Evolutionary conservation across 2,329 filamentous ascomycete species (phyloP).

Genomic region (Ophioceras dolichostomum): DNA sequence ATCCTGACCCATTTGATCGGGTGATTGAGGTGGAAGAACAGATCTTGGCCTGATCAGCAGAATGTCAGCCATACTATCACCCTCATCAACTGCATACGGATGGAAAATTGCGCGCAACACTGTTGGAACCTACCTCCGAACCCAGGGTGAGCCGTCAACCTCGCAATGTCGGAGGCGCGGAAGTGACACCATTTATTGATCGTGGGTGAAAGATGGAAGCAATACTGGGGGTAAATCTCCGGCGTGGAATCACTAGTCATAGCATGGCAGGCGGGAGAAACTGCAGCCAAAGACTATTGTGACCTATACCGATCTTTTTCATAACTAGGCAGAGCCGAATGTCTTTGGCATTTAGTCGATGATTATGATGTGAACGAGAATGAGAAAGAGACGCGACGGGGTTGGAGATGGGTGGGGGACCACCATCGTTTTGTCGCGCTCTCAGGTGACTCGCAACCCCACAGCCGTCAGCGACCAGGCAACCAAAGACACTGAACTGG

Average conservation of each 20-base stretch:
- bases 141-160: slow-evolving; percentile 31
- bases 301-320: background rate
- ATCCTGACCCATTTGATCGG: slow-evolving; percentile 66
- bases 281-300: background rate
- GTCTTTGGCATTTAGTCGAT: too few species aligned
- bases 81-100: too few species aligned
- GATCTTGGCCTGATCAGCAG: slow-evolving; percentile 37
- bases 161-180: slow-evolving; percentile 34
- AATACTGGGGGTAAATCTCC: slow-evolving; percentile 46
- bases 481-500: too few species aligned
- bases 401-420: background rate
- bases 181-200: slow-evolving; percentile 48
- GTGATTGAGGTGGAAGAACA: slow-evolving; percentile 60
- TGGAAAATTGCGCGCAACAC: too few species aligned
- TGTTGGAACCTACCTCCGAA: slow-evolving; percentile 41
- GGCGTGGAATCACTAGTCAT: slow-evolving; percentile 31
- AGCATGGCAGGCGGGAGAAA: slow-evolving; percentile 23
- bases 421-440: background rate
- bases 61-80: too few species aligned
- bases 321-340: too few species aligned
- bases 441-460: background rate
- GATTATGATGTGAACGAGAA: too few species aligned
- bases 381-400: background rate
- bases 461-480: too few species aligned
- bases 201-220: slow-evolving; percentile 50